Base-by-base conservation (phyloP, 2,329 filamentous ascomycete species). In the Graphiopsis chlorocephala region DNA sequence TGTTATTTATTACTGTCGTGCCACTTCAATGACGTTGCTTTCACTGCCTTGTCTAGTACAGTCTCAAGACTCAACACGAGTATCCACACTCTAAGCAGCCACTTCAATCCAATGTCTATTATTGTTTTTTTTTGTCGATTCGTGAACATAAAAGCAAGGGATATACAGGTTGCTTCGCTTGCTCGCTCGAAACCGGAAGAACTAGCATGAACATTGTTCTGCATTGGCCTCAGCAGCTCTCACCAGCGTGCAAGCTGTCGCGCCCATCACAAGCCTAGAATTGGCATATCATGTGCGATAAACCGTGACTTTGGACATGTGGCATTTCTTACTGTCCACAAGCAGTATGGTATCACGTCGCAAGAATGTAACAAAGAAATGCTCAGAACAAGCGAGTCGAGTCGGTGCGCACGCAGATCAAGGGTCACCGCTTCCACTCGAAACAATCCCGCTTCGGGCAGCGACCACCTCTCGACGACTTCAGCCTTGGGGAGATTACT, bases 371-470 rank as follows among this genome's bases (percentile, higher is more conserved):
- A 56, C n/a, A 56, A 38, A 56, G 31, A 56, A 38, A 38, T 38
- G 31, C 20, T 23, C 31, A 56, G 53, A 29, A 31, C 53, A 56
- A 29, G 31, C 52, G n/a, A 35, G 28, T 56, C 52, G n/a, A 35
- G 28, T 56, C 28, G 11, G 31, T 35, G 31, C 20, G 31, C 28
- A 23, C 23, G 31, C n/a, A 20, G 29, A 33, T 31, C 53, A 56
- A 45, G 53, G 53, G 53, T 56, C 53, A 38, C 53, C 29, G 53
- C 53, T 56, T 53, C 50, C 38, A 45, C n/a, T 53, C 29, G 50
- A 53, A 45, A 53, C 50, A 53, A 53, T 56, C 53, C 53, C 53
- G 53, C 53, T 56, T 56, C 48, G 11, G 11, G 4, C 48, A 12
- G 29, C 14, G 31, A 17, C 8, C 53, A 56, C 31, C 52, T 25